Percentiles rank a stretch among this genome's conserved stretches.
Evolutionary conservation across 1,284 basidiomycete species (phyloP).

Genomic region (Tremellales sp.): DNA sequence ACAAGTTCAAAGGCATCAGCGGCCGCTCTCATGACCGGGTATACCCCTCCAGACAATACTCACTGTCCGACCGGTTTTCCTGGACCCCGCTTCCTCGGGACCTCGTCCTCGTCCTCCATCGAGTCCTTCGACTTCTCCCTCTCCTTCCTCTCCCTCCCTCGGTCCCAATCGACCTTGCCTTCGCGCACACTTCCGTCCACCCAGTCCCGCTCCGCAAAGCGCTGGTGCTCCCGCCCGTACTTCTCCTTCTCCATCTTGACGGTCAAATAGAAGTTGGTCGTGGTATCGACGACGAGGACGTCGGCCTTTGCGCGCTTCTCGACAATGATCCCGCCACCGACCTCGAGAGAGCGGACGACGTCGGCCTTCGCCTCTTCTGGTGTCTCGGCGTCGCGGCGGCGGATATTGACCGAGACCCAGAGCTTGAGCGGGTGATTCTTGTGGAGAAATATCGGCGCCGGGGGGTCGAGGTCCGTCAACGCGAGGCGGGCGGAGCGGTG

Average conservation of each 20-base stretch:
- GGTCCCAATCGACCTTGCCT: slow-evolving; percentile 18
- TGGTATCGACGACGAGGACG: slow-evolving; percentile 34
- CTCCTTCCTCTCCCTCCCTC: slow-evolving; percentile 7
- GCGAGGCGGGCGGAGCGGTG: slow-evolving; percentile 6
- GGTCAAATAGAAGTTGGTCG: slow-evolving; percentile 23
- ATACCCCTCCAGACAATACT: slow-evolving; percentile 10
- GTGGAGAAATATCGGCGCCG: slow-evolving; percentile 19
- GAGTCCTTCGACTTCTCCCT: slow-evolving; percentile 9
- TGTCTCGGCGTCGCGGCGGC: slow-evolving; percentile 8
- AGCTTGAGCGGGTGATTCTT: slow-evolving; percentile 23
- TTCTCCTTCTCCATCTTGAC: slow-evolving; percentile 26
- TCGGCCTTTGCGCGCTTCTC: slow-evolving; percentile 31
- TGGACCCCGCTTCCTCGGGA: slow-evolving; percentile 19
- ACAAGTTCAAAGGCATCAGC: neutral
- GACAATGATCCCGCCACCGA: slow-evolving; percentile 30
- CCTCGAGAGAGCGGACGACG: slow-evolving; percentile 12
- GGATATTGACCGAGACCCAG: slow-evolving; percentile 38
- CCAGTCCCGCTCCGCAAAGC: slow-evolving; percentile 39
- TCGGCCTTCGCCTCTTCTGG: slow-evolving; percentile 17
- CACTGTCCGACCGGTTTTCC: slow-evolving; percentile 40
- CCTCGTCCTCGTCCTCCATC: slow-evolving; percentile 22
- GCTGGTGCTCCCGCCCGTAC: slow-evolving; percentile 27
- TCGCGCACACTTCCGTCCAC: slow-evolving; percentile 25
- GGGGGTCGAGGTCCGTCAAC: slow-evolving; percentile 11
- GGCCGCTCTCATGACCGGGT: neutral